Evolutionary conservation across 306 rosid species (phyloP).

Genomic region (Casuarina glauca): DNA sequence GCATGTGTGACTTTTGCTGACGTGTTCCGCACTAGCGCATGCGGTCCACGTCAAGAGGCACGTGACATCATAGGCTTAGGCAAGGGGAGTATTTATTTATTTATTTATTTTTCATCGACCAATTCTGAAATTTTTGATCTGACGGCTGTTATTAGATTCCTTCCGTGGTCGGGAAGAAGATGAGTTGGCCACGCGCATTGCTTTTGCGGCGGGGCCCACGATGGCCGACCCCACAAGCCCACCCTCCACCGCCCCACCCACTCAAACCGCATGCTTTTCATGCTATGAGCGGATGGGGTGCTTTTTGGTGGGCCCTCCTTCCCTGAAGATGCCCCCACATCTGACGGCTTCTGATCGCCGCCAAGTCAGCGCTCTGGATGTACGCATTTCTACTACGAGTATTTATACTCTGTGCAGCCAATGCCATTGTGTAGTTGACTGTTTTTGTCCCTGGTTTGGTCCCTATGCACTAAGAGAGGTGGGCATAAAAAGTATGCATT

Average conservation of each 20-base stretch:
- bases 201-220: neutral
- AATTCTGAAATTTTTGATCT: neutral
- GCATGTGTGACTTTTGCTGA: slow-evolving; percentile 13
- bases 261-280: neutral
- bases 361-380: neutral
- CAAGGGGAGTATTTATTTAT: neutral
- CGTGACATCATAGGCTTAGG: slow-evolving; percentile 24
- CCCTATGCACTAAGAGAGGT: no score
- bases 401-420: no score
- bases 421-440: neutral
- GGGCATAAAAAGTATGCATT: no score
- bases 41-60: slow-evolving; percentile 36
- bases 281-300: neutral
- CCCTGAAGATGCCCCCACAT: slow-evolving; percentile 16
- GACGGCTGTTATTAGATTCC: slow-evolving; percentile 26
- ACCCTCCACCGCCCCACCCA: slow-evolving; percentile 34
- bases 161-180: neutral
- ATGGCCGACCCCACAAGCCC: neutral
- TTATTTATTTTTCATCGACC: no score
- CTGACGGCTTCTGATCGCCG: slow-evolving; percentile 28
- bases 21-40: slow-evolving; percentile 31
- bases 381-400: no score
- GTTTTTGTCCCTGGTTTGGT: neutral
- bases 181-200: neutral
- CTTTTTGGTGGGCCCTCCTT: neutral